Conservation (phyloP, 2,329 filamentous ascomycete species). For the Davidsoniella eucalypti region DNA sequence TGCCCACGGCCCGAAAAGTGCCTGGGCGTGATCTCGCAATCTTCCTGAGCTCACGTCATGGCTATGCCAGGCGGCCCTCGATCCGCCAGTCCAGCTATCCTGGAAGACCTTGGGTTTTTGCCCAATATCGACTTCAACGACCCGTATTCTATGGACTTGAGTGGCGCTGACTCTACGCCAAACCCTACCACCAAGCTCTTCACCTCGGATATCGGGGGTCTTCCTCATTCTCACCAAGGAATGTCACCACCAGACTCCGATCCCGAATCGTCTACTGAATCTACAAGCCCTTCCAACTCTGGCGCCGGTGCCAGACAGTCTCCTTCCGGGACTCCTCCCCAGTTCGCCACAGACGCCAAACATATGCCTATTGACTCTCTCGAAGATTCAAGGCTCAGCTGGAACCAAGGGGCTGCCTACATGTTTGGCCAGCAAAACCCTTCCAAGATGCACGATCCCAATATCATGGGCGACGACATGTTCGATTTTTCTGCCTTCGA, state of each 20-base stretch:
- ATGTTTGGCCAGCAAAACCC: conserved; percentile 9
- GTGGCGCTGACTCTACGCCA: conserved; percentile 1
- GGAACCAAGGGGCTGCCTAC: conserved; percentile 4
- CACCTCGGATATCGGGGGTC: conserved; percentile 5
- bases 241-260: conserved; percentile 13
- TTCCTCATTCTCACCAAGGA: conserved; percentile 9
- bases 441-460: conserved; percentile 7
- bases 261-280: conserved; percentile 11
- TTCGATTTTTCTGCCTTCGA: conserved; percentile 12
- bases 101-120: conserved; percentile 11
- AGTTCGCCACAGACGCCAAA: conserved; percentile 3
- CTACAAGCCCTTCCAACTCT: conserved; percentile 11
- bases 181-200: conserved; percentile 7
- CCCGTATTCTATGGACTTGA: conserved; percentile 8
- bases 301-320: conserved; percentile 9
- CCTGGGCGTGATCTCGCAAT: conserved; percentile 2
- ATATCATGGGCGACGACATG: conserved; percentile 11
- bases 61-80: conserved; percentile 9
- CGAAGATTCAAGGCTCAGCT: conserved; percentile 7
- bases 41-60: conserved; percentile 7
- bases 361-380: conserved; percentile 8
- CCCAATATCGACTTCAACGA: conserved; percentile 9
- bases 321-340: conserved; percentile 10
- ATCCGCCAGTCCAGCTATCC: conserved; percentile 11
- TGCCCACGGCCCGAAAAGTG: conserved; percentile 5